phyloP scores from a whole-genome alignment of 768 basidiomycete genomes.

The Suillus lakei region DNA sequence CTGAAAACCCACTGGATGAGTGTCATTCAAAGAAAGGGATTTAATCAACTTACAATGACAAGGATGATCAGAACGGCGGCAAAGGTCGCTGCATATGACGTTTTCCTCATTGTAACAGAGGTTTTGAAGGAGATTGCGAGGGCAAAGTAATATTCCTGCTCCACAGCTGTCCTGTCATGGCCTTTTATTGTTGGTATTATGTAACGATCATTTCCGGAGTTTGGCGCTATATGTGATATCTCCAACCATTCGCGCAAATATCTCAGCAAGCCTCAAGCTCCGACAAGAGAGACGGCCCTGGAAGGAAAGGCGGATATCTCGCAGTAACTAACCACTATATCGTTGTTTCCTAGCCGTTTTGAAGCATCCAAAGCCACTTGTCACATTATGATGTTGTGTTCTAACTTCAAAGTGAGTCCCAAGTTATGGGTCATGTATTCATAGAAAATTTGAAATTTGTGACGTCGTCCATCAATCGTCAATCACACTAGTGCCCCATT shows the following conservation, averaged over 20 bases:
- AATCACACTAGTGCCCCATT: not conserved
- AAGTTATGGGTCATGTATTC: not conserved
- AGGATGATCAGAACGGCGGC: constrained; percentile 55
- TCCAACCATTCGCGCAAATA: constrained; percentile 31
- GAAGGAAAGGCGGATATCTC: not conserved
- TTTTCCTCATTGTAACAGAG: constrained; percentile 59
- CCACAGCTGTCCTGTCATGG: not conserved
- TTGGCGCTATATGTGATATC: not conserved
- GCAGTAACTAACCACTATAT: not conserved
- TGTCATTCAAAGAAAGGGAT: not conserved
- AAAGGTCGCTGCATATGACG: constrained; percentile 70
- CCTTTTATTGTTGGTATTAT: not conserved
- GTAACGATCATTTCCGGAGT: not conserved
- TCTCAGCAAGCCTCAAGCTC: constrained; percentile 8
- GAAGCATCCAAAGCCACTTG: not conserved
- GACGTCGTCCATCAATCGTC: not conserved
- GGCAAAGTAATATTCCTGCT: constrained; percentile 10
- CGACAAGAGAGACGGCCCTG: not conserved
- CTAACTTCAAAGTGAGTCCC: not conserved
- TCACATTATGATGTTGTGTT: not conserved
- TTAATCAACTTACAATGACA: constrained; percentile 49
- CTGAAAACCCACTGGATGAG: constrained; percentile 36
- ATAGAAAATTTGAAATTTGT: not conserved
- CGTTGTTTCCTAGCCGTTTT: not conserved
- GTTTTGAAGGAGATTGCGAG: constrained; percentile 1